phyloP scores from a whole-genome alignment of 2,329 filamentous ascomycete species.

The Cryoendolithus antarcticus region DNA sequence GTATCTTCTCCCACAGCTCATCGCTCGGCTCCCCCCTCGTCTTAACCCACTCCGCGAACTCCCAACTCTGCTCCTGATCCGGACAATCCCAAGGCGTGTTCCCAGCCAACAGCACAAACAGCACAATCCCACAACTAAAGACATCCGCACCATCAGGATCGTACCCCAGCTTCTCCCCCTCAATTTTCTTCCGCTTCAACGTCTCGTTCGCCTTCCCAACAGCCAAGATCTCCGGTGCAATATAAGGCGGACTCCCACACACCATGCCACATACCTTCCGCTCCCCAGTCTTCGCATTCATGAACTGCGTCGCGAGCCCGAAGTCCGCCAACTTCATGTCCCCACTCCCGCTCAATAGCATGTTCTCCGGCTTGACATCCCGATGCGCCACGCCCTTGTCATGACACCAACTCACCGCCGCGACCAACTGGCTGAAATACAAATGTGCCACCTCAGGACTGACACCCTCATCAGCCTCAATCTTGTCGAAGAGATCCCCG shows the following conservation, averaged over 20 bases:
- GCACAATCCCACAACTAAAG: conserved; percentile 96
- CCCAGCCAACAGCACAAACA: conserved; percentile 87
- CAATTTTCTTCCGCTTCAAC: conserved; percentile 30
- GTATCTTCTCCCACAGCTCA: conserved; percentile 71
- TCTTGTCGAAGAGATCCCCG: conserved; percentile 97
- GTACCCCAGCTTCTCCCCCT: conserved; percentile 46
- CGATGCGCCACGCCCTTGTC: conserved; percentile 89
- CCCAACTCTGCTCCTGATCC: conserved; percentile 63
- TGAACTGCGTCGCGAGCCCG: conserved; percentile 85
- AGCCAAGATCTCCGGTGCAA: conserved; percentile 76
- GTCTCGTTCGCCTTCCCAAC: conserved; percentile 30
- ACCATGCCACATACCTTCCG: conserved; percentile 75
- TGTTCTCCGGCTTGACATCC: conserved; percentile 69
- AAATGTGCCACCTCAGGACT: conserved; percentile 88
- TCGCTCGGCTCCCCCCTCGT: conserved; percentile 69
- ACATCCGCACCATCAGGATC: conserved; percentile 75
- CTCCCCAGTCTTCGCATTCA: conserved; percentile 61
- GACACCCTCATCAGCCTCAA: conserved; percentile 94
- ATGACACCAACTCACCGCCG: conserved; percentile 89
- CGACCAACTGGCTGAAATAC: conserved; percentile 86
- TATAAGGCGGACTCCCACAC: conserved; percentile 92
- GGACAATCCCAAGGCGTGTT: conserved; percentile 98
- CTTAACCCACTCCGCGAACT: conserved; percentile 76
- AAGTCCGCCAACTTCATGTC: conserved; percentile 94
- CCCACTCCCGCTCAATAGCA: conserved; percentile 71